A percentile compares a stretch with the other conserved stretches of the same genome.
phyloP scores from a whole-genome alignment of 2,329 filamentous ascomycete genomes.

The Fusarium buxicola region DNA sequence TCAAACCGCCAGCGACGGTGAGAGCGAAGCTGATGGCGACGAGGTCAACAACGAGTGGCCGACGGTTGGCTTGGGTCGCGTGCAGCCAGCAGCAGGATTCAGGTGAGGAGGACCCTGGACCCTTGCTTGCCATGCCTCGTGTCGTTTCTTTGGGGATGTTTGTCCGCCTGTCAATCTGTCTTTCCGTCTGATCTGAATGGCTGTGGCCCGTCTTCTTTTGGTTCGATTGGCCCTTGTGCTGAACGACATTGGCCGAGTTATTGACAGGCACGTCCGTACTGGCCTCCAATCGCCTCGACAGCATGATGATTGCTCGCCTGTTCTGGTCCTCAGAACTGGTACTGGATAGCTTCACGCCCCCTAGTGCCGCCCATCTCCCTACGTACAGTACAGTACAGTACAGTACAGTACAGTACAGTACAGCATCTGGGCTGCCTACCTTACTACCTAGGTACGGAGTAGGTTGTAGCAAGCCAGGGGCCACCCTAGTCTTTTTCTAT shows the following conservation, averaged over 20 bases:
- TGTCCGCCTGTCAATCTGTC: slow-evolving; percentile 28
- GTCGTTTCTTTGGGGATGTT: slow-evolving; percentile 32
- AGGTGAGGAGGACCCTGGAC: slow-evolving; percentile 44
- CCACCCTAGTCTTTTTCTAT: slow-evolving; percentile 30
- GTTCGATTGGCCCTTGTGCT: slow-evolving; percentile 4
- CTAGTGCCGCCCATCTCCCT: no score
- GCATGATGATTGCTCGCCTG: slow-evolving; percentile 20
- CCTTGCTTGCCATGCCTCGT: slow-evolving; percentile 39
- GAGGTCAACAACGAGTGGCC: slow-evolving; percentile 38
- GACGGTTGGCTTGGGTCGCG: slow-evolving; percentile 44
- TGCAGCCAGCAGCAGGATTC: slow-evolving; percentile 46
- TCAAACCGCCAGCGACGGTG: slow-evolving; percentile 46
- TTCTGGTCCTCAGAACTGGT: slow-evolving; percentile 20
- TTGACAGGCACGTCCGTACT: slow-evolving; percentile 19
- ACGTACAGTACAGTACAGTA: neutral
- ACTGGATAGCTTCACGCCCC: slow-evolving; percentile 36
- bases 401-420: no score
- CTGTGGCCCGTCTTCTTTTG: slow-evolving; percentile 7
- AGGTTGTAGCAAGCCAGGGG: slow-evolving; percentile 35
- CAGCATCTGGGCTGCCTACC: slow-evolving; percentile 4
- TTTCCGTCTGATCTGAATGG: slow-evolving; percentile 11
- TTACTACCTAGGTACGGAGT: no score
- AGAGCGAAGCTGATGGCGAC: slow-evolving; percentile 37
- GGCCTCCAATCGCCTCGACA: slow-evolving; percentile 18
- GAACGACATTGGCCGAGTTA: slow-evolving; percentile 3